Evolutionary conservation across 2,329 filamentous ascomycete genomes (phyloP).

Genomic region (Colletotrichum sp.): DNA sequence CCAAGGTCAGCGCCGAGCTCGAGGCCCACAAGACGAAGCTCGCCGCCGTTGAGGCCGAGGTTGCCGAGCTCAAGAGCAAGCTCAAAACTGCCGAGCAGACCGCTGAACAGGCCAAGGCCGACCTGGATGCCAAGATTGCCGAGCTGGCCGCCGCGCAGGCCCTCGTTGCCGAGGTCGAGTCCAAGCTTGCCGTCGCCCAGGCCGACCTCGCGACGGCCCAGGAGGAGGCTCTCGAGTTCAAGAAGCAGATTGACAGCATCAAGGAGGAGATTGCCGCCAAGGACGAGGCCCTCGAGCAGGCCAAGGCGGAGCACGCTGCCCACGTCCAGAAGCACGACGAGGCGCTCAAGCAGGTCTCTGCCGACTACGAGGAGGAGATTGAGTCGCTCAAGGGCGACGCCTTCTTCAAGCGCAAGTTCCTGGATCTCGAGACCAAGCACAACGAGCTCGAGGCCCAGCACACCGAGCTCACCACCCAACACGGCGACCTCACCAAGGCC

Average conservation of each 20-base stretch:
- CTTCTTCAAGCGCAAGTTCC: conserved; percentile 68
- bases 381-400: conserved; percentile 67
- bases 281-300: conserved; percentile 53
- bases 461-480: conserved; percentile 32
- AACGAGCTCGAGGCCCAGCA: conserved; percentile 49
- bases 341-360: conserved; percentile 62
- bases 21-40: conserved; percentile 51
- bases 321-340: conserved; percentile 56
- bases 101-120: conserved; percentile 44
- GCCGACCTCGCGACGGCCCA: conserved; percentile 46
- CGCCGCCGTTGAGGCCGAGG: conserved; percentile 55
- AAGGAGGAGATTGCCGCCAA: conserved; percentile 52
- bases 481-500: conserved; percentile 31
- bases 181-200: conserved; percentile 51
- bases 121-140: conserved; percentile 47
- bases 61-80: conserved; percentile 55
- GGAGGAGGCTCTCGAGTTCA: conserved; percentile 51
- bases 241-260: conserved; percentile 53
- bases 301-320: conserved; percentile 53
- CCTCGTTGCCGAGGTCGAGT: conserved; percentile 47
- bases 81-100: conserved; percentile 53
- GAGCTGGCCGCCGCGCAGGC: conserved; percentile 44
- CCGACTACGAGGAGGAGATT: conserved; percentile 70
- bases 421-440: conserved; percentile 64
- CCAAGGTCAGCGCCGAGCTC: conserved; percentile 49